A percentile compares a stretch with the other conserved stretches of the same genome.
Evolutionary conservation across 2,329 filamentous ascomycete species (phyloP).

Genomic region (Xylaria multiplex): DNA sequence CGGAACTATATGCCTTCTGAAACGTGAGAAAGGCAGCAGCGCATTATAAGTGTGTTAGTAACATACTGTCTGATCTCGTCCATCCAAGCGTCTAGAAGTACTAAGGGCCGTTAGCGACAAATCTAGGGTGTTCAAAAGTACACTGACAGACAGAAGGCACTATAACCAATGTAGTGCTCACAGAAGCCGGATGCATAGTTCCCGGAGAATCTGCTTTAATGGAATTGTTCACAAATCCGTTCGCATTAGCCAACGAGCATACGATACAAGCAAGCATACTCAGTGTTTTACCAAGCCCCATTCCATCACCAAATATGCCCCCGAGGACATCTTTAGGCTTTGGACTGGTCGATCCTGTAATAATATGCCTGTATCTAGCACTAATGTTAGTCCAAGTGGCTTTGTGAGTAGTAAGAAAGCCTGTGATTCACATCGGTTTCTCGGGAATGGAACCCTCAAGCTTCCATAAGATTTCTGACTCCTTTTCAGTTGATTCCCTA

Average conservation of each 20-base stretch:
- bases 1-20: slow-evolving; percentile 30
- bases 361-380: slow-evolving; percentile 32
- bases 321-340: slow-evolving; percentile 31
- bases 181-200: neutral
- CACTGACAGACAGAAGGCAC: slow-evolving; percentile 33
- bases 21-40: slow-evolving; percentile 1
- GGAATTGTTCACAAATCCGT: neutral
- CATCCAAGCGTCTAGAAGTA: slow-evolving; percentile 37
- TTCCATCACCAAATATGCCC: slow-evolving; percentile 42
- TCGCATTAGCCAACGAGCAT: slow-evolving; percentile 12
- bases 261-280: slow-evolving; percentile 39
- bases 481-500: slow-evolving; percentile 28
- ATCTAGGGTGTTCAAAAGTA: neutral
- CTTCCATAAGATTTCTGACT: slow-evolving; percentile 28
- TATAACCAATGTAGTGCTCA: slow-evolving; percentile 33
- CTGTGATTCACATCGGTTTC: neutral
- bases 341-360: slow-evolving; percentile 30
- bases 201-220: neutral
- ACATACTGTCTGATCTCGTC: slow-evolving; percentile 36
- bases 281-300: slow-evolving; percentile 43
- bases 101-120: slow-evolving; percentile 25
- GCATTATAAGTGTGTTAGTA: neutral
- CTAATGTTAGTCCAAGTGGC: slow-evolving; percentile 7
- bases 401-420: neutral
- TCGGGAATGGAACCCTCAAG: neutral